Evolutionary conservation across 1,284 basidiomycete species (phyloP), one percentile per base, ranked within the genome.

Genomic region (Xerocomus amazonicus): DNA sequence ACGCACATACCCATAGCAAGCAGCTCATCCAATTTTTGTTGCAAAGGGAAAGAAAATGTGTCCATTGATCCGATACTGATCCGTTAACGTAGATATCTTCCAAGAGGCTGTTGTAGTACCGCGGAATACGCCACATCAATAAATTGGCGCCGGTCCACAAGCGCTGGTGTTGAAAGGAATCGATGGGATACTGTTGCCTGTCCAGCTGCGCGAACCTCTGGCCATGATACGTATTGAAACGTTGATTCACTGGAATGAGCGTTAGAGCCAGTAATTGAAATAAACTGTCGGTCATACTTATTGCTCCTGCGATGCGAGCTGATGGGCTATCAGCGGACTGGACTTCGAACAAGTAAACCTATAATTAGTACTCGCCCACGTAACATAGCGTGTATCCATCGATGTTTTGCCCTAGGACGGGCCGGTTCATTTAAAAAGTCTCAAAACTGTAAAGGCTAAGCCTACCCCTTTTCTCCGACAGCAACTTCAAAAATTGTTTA

Each of bases 331-430:
- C 14, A 32, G 43, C 16, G 47, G 28, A 6, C 12, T 9, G 8
- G 4, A 19, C 13, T 4, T 19, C 9, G 19, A 19, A 36, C 17
- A 9, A 8, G 35, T 36, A 36, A 36, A 16, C 13, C 13, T 46
- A 5, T 9, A 23, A 29, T 12, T n/a, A 35, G 10, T 27, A 23
- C 57, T 50, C 43, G 61, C 59, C 57, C 10, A 56, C 53, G 10
- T 58, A 51, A 19, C 61, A 62, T 8, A 61, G 50, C 3, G 54
- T 54, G 31, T 62, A 54, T n/a, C 51, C 51, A 47, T 62, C 59
- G 2, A 52, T 31, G 9, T 6, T 13, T 26, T 52, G 47, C 8
- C 48, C 54, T 58, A 26, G n/a, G 23, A 10, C 19, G n/a, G 19
- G 2, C 19, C 19, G 19, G 19, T 23, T 23, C 4, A 23, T 23